These are phyloP conservation scores for Aaosphaeria arxii DNA, from an alignment of 2,329 filamentous ascomycete genomes.

Conservation along the genomic window DNA sequence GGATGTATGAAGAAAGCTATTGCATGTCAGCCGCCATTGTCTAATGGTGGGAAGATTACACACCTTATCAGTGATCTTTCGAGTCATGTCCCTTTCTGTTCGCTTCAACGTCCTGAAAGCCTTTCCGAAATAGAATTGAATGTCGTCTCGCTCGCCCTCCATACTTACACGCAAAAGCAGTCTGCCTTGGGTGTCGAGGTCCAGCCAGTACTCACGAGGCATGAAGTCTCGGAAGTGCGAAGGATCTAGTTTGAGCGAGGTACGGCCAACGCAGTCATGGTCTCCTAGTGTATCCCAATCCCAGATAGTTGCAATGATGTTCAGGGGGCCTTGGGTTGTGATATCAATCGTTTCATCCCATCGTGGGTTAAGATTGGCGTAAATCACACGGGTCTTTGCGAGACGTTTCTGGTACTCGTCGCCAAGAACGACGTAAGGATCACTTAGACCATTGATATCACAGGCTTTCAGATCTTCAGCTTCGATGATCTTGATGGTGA, in stretches of 20 bases:
- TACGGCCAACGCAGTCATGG: slow-evolving; percentile 94
- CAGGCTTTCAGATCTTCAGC: slow-evolving; percentile 98
- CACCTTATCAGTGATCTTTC: slow-evolving; percentile 97
- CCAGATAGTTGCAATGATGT: slow-evolving; percentile 96
- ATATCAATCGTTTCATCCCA: slow-evolving; percentile 99
- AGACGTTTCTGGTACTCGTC: slow-evolving; percentile 98
- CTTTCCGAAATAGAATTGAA: slow-evolving; percentile 97
- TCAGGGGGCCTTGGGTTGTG: slow-evolving; percentile 84
- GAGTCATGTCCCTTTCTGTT: slow-evolving; percentile 96
- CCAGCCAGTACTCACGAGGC: slow-evolving; percentile 95
- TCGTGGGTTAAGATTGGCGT: slow-evolving; percentile 84
- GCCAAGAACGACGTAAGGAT: slow-evolving; percentile 94
- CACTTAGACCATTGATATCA: slow-evolving; percentile 88
- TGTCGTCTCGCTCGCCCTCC: slow-evolving; percentile 97
- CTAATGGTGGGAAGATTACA: slow-evolving; percentile 16
- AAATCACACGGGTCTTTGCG: slow-evolving; percentile 89
- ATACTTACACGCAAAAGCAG: slow-evolving; percentile 90
- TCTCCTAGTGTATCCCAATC: slow-evolving; percentile 97
- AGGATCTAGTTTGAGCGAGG: slow-evolving; percentile 98
- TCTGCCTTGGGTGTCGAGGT: slow-evolving; percentile 91
- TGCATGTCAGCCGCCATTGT: slow-evolving; percentile 9
- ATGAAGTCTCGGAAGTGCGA: slow-evolving; percentile 94
- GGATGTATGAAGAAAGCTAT: slow-evolving; percentile 89
- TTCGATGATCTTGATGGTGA: slow-evolving; percentile 98
- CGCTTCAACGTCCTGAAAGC: slow-evolving; percentile 93